These are phyloP conservation scores for Solanum pinnatisectum DNA, from an alignment of 257 asterid genomes.

Conservation along the genomic window DNA sequence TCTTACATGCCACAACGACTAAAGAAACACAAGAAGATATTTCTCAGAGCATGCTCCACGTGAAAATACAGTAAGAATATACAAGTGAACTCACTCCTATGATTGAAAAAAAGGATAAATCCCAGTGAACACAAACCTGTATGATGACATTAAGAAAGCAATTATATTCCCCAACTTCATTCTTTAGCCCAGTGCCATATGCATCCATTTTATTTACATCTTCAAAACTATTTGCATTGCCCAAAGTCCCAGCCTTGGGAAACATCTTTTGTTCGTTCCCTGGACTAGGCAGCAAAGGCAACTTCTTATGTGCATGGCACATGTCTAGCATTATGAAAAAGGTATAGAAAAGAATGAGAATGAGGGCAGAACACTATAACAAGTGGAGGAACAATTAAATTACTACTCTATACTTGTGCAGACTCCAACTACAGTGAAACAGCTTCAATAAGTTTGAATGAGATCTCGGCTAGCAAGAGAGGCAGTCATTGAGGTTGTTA, in stretches of 20 bases:
- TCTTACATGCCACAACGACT: constrained; percentile 92
- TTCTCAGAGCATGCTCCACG: constrained; percentile 3
- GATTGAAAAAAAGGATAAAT: neutral
- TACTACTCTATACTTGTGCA: neutral
- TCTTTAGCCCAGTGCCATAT: constrained; percentile 78
- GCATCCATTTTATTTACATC: constrained; percentile 35
- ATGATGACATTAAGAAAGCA: constrained; percentile 97
- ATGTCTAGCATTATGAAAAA: constrained; percentile 36
- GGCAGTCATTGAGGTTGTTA: neutral
- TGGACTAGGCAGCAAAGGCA: constrained; percentile 29
- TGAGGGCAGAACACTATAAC: neutral
- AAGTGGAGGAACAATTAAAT: neutral
- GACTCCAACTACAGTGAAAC: neutral
- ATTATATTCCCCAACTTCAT: constrained; percentile 94
- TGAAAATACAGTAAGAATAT: constrained; percentile 8
- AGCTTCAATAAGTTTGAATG: neutral
- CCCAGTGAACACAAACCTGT: constrained; percentile 53
- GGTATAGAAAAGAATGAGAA: neutral
- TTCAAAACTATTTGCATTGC: constrained; percentile 18
- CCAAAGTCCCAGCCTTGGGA: constrained; percentile 23
- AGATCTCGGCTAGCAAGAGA: neutral
- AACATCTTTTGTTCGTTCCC: constrained; percentile 24
- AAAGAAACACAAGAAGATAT: constrained; percentile 6
- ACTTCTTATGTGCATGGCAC: constrained; percentile 36
- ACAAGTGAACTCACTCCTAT: neutral